These are phyloP conservation scores for Asterionellopsis glacialis DNA, from an alignment of 108 stramenopile genomes.

Conservation along the genomic window DNA sequence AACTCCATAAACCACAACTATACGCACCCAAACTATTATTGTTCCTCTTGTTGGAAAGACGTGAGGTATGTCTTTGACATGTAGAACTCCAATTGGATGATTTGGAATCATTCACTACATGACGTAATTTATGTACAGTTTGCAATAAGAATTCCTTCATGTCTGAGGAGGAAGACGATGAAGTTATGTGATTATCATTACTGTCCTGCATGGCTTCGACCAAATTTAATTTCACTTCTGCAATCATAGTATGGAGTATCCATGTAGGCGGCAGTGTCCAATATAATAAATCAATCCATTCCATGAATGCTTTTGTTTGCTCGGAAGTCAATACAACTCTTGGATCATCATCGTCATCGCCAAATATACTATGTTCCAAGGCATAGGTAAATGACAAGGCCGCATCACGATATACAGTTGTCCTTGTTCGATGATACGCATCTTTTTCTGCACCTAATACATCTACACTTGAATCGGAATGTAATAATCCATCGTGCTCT, in stretches of 20 bases:
- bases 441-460: conserved; percentile 39
- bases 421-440: conserved; percentile 35
- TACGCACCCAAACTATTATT: conserved; percentile 17
- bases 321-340: conserved; percentile 4
- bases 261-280: conserved; percentile 50
- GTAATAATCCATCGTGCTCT: neutral
- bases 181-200: too few species aligned
- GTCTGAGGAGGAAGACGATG: too few species aligned
- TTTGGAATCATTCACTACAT: conserved; percentile 23
- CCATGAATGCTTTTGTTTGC: conserved; percentile 27
- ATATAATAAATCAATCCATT: conserved; percentile 47
- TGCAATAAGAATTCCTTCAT: conserved; percentile 20
- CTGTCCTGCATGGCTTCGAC: conserved; percentile 32
- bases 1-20: conserved; percentile 61
- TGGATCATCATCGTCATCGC: conserved; percentile 2
- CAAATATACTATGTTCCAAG: conserved; percentile 22
- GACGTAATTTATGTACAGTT: conserved; percentile 30
- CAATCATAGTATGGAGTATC: conserved; percentile 45
- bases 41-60: too few species aligned
- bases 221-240: conserved; percentile 38
- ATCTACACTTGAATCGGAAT: conserved; percentile 2
- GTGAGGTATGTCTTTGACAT: conserved; percentile 26
- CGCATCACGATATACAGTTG: conserved; percentile 51
- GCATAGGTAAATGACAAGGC: conserved; percentile 64
- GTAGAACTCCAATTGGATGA: conserved; percentile 22